Percentiles rank a stretch among this genome's conserved stretches.
These are phyloP conservation scores for Fusarium succisae DNA, from an alignment of 2,329 filamentous ascomycete genomes.

Conservation along the genomic window DNA sequence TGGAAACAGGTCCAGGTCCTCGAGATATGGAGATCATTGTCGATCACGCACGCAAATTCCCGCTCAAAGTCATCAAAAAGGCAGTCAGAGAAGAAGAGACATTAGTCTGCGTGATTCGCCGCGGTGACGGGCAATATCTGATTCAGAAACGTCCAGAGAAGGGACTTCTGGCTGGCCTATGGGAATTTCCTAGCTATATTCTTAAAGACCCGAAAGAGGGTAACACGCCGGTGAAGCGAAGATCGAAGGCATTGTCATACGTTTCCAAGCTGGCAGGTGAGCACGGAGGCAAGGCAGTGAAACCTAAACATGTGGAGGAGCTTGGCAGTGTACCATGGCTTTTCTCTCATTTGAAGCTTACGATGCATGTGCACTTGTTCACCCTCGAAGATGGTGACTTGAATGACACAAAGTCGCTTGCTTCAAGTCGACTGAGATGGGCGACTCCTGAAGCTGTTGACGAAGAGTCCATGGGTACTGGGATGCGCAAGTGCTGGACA, in stretches of 20 bases:
- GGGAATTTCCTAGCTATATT: constrained; percentile 63
- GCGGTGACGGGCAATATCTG: constrained; percentile 55
- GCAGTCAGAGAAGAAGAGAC: constrained; percentile 62
- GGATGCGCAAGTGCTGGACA: constrained; percentile 67
- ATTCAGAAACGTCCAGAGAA: constrained; percentile 62
- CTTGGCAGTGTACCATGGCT: constrained; percentile 65
- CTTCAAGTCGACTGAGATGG: constrained; percentile 46
- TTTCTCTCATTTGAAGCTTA: constrained; percentile 65
- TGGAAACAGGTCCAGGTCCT: constrained; percentile 4
- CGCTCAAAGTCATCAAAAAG: constrained; percentile 61
- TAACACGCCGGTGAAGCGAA: constrained; percentile 46
- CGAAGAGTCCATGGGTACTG: constrained; percentile 65
- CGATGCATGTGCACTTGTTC: constrained; percentile 66
- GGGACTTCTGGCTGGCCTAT: constrained; percentile 63
- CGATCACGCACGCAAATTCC: constrained; percentile 61
- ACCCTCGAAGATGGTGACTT: constrained; percentile 41
- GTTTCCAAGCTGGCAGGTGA: constrained; percentile 42
- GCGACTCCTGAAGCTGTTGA: constrained; percentile 54
- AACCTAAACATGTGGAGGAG: constrained; percentile 50
- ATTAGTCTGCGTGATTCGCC: constrained; percentile 62
- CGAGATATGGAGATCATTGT: constrained; percentile 49
- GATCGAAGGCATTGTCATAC: constrained; percentile 49
- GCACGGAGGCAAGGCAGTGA: constrained; percentile 1
- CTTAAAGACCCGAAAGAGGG: constrained; percentile 40
- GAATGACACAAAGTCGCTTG: constrained; percentile 4